Base-by-base conservation (phyloP, 768 basidiomycete species). In the Mycena chlorophos region DNA sequence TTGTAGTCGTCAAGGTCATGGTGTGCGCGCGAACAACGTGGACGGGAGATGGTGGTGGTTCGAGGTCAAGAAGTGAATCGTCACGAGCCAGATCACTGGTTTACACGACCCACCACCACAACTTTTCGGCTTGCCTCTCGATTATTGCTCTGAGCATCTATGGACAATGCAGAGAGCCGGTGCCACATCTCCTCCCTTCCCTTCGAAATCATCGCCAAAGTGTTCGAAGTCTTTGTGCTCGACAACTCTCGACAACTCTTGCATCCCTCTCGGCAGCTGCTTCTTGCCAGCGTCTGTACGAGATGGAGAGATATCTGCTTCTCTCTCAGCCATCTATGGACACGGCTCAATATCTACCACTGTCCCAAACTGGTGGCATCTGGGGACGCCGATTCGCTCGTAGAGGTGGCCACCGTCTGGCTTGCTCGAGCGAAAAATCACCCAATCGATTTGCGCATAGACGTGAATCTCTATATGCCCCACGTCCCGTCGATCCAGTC, bases 91-190 rank as follows among this genome's bases (percentile, higher is more conserved):
- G n/a, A n/a, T n/a, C n/a, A n/a, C n/a, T n/a, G n/a, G n/a, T n/a
- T n/a, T n/a, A n/a, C n/a, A n/a, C n/a, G n/a, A n/a, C 71, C 5
- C 68, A 60, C 83, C 82, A 85, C 49, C 79, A 74, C 31, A 84
- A 71, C 30, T 80, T 75, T 53, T 82, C 76, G 1, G 80, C 65
- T 25, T 72, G 69, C 54, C 81, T 17, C 17, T 52, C 55, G 5
- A 49, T 23, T 20, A 55, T 54, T 46, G 58, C 61, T 3, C 43
- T 28, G 42, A 62, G 54, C 29, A 58, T 45, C n/a, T n/a, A n/a
- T 8, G 57, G 57, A 63, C 63, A 65, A 3, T 64, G 66, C 28
- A 67, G 37, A 22, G 43, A 56, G 23, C 20, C 27, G 14, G 58
- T 53, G n/a, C n/a, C n/a, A n/a, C 14, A 19, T 42, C 40, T 14